Percentiles rank a stretch among this genome's conserved stretches.
Evolutionary conservation across 441 rosid genomes (phyloP).

Genomic region (Euphorbia corollata): DNA sequence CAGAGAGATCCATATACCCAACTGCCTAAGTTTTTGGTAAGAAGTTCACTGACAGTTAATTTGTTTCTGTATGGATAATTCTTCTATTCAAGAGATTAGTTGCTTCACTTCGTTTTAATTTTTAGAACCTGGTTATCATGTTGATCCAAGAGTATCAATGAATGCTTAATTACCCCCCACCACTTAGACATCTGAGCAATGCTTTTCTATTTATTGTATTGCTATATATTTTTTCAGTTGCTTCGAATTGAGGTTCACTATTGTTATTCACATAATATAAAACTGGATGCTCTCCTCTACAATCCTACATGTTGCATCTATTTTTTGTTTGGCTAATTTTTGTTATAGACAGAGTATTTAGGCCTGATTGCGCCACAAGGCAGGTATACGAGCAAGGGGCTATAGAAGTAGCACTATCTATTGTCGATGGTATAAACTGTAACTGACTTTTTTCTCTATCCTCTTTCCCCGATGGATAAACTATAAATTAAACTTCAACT

Average conservation of each 20-base stretch:
- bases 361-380: conserved; percentile 46
- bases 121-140: neutral
- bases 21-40: conserved; percentile 75
- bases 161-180: too few relatives aligned
- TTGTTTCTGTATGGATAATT: neutral
- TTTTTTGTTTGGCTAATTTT: neutral
- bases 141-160: too few relatives aligned
- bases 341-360: conserved; percentile 60
- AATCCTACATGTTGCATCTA: neutral
- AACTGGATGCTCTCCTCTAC: too few relatives aligned
- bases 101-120: neutral
- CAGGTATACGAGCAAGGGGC: conserved; percentile 76
- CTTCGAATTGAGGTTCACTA: too few relatives aligned
- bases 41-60: conserved; percentile 11
- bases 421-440: conserved; percentile 78
- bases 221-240: too few relatives aligned
- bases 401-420: conserved; percentile 70
- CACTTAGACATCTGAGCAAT: too few relatives aligned
- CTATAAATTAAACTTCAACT: neutral
- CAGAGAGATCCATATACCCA: conserved; percentile 82
- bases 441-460: conserved; percentile 18
- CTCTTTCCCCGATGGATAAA: neutral
- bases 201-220: too few relatives aligned
- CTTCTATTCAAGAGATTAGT: neutral
- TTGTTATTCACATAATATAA: too few relatives aligned